Conservation (phyloP, 129 eudicot genomes). For the Silybum marianum region DNA sequence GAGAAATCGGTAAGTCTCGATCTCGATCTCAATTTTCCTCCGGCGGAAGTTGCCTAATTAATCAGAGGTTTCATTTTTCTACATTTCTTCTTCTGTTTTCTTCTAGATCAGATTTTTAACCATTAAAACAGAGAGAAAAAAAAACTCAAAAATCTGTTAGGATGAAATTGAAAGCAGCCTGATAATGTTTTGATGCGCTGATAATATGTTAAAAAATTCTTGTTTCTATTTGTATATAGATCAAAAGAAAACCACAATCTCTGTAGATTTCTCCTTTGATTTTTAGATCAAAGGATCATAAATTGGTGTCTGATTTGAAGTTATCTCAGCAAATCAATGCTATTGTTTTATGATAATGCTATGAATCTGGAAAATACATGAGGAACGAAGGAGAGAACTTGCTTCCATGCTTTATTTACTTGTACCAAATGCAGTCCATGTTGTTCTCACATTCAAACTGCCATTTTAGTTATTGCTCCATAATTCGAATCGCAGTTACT, state of each 20-base stretch:
- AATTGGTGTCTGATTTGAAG: constrained; percentile 6
- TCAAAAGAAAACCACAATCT: not conserved
- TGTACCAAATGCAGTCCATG: not conserved
- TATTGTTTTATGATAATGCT: not conserved
- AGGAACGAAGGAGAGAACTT: not conserved
- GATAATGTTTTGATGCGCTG: constrained; percentile 38
- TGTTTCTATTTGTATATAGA: not conserved
- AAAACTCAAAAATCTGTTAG: constrained; percentile 5
- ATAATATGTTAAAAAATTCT: constrained; percentile 8
- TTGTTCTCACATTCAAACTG: not conserved
- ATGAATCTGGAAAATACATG: not conserved
- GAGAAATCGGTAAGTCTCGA: constrained; percentile 29
- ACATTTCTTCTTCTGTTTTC: not conserved
- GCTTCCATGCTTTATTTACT: not conserved
- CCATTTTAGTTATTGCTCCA: not conserved
- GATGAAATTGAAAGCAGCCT: constrained; percentile 27
- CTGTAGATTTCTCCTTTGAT: constrained; percentile 5
- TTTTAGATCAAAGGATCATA: not conserved
- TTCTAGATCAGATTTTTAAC: constrained; percentile 19
- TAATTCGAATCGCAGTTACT: not conserved
- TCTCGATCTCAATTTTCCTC: constrained; percentile 60
- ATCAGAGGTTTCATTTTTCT: not conserved
- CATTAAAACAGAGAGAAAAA: constrained; percentile 8
- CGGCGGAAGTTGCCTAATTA: constrained; percentile 39
- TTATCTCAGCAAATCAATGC: not conserved